Conservation (phyloP, 2,329 filamentous ascomycete genomes). For the Sporothrix phasma region DNA sequence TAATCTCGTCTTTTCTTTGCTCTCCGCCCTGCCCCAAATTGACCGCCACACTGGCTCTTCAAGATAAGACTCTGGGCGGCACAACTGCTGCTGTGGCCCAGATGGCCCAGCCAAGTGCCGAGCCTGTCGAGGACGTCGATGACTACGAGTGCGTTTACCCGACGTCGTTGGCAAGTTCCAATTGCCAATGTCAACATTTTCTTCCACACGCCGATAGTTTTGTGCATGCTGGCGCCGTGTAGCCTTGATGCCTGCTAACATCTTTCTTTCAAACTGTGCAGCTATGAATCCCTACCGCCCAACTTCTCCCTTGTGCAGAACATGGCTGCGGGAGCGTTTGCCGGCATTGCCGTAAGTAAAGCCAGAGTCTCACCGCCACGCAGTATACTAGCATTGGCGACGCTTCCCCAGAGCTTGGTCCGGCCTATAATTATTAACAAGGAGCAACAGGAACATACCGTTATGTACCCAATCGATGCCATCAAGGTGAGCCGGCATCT, state of each 20-base stretch:
- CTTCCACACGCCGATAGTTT: too few relatives aligned
- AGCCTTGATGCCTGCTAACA: background rate
- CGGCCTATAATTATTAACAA: background rate
- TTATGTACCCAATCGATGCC: slow-evolving; percentile 97
- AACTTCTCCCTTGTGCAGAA: slow-evolving; percentile 92
- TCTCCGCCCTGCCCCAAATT: background rate
- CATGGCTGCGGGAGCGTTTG: slow-evolving; percentile 93
- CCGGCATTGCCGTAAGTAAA: slow-evolving; percentile 74
- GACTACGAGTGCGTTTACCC: slow-evolving; percentile 52
- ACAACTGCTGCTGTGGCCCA: slow-evolving; percentile 57
- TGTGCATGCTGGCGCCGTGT: background rate
- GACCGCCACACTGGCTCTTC: slow-evolving; percentile 52
- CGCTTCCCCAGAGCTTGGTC: background rate
- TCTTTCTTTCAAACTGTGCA: slow-evolving; percentile 24
- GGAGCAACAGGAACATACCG: slow-evolving; percentile 71
- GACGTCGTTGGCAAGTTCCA: background rate
- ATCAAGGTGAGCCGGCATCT: slow-evolving; percentile 61
- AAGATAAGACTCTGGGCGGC: slow-evolving; percentile 51
- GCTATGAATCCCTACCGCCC: slow-evolving; percentile 86
- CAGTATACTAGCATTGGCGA: too few relatives aligned
- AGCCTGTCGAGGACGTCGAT: slow-evolving; percentile 52
- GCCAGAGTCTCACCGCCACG: background rate
- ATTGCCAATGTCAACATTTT: too few relatives aligned
- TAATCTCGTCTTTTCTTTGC: background rate
- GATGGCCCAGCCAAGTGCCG: slow-evolving; percentile 59